A percentile compares a stretch with the other conserved stretches of the same genome.
Evolutionary conservation across 257 asterid genomes (phyloP).

Genomic region (Solanum neorickii): DNA sequence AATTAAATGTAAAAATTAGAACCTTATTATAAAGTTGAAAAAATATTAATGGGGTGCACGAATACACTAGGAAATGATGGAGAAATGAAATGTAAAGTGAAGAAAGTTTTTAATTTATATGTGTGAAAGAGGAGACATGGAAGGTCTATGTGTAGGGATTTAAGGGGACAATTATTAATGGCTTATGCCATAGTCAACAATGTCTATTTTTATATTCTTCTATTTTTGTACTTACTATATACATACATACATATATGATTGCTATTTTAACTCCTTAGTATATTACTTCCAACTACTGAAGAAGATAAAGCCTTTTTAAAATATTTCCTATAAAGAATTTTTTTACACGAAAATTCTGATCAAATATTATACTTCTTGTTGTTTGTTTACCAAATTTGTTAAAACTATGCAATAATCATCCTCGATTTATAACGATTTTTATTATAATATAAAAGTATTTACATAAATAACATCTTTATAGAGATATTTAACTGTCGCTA

Average conservation of each 20-base stretch:
- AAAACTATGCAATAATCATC: too few relatives aligned
- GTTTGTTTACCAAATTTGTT: too few relatives aligned
- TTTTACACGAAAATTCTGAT: background rate
- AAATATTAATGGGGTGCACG: background rate
- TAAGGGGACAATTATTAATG: slow-evolving; percentile 26
- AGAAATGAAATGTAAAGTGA: slow-evolving; percentile 10
- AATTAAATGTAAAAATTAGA: background rate
- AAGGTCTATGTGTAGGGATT: slow-evolving; percentile 51
- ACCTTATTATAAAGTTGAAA: background rate
- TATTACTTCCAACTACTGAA: background rate
- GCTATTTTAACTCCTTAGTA: background rate
- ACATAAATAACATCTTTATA: too few relatives aligned
- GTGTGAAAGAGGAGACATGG: slow-evolving; percentile 33
- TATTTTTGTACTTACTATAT: background rate
- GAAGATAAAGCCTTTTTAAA: background rate
- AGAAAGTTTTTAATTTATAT: background rate
- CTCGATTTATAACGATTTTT: too few relatives aligned
- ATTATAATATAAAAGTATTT: too few relatives aligned
- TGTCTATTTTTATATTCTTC: background rate
- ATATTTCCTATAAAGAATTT: background rate
- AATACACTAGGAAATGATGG: background rate
- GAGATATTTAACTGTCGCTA: too few relatives aligned
- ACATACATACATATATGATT: background rate
- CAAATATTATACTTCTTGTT: too few relatives aligned
- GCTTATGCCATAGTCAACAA: background rate